Conservation (phyloP, 1,139 yeast species). For the Casaregolazyma suthepensis region DNA sequence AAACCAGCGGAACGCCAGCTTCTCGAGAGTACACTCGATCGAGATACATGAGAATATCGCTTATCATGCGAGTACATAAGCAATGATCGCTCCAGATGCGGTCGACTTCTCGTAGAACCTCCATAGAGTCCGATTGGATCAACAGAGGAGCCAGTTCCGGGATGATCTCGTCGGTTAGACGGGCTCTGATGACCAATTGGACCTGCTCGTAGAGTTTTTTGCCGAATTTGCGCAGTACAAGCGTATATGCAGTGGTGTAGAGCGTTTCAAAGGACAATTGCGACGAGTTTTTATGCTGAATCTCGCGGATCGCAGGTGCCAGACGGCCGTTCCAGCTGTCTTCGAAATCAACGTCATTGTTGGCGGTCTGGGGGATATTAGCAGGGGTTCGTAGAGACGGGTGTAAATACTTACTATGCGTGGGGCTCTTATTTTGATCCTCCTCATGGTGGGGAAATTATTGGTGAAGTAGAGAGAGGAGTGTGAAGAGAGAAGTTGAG, state of each 20-base stretch:
- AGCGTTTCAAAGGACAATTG: constrained; percentile 77
- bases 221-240: constrained; percentile 73
- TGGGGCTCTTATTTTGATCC: constrained; percentile 23
- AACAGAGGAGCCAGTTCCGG: constrained; percentile 20
- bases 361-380: constrained; percentile 12
- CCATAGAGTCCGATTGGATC: constrained; percentile 12
- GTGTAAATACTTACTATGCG: constrained; percentile 13
- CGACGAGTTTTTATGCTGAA: constrained; percentile 68
- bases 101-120: constrained; percentile 44
- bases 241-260: constrained; percentile 72
- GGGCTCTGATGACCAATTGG: constrained; percentile 43
- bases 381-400: neutral
- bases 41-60: constrained; percentile 83
- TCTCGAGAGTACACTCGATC: constrained; percentile 79
- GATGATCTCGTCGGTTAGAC: constrained; percentile 38
- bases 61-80: constrained; percentile 68
- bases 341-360: constrained; percentile 48
- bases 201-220: constrained; percentile 62
- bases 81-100: constrained; percentile 71
- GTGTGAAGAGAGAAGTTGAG: no score
- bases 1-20: constrained; percentile 57
- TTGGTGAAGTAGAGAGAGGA: neutral
- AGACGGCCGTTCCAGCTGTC: constrained; percentile 61
- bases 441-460: constrained; percentile 9
- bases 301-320: constrained; percentile 69